Conservation (phyloP, 768 basidiomycete genomes). For the Mycena kentingensis region DNA sequence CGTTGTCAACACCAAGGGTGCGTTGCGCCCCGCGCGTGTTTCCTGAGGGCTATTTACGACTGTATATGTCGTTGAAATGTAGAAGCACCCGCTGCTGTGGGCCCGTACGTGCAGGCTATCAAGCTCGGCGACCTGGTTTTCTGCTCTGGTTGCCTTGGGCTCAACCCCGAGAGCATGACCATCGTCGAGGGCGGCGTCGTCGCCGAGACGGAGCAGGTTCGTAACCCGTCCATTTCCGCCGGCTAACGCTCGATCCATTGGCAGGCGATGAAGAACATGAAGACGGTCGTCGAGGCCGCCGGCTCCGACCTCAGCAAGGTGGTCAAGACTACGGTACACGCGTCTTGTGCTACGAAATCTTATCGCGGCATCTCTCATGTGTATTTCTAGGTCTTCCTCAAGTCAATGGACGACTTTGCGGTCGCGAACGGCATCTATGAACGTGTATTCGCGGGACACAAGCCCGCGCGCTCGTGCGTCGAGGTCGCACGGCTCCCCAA, state of each 20-base stretch:
- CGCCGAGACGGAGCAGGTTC: constrained; percentile 63
- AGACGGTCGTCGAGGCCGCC: constrained; percentile 79
- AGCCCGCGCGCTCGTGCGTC: constrained; percentile 90
- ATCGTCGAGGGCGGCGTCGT: constrained; percentile 76
- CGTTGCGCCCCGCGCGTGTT: constrained; percentile 15
- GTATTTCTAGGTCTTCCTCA: constrained; percentile 76
- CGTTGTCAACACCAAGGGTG: constrained; percentile 45
- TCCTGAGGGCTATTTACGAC: background rate
- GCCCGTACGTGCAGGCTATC: constrained; percentile 88
- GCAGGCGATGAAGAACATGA: constrained; percentile 82
- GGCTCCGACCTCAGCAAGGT: constrained; percentile 79
- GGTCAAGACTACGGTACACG: constrained; percentile 85
- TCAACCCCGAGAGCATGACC: constrained; percentile 71
- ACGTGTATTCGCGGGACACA: constrained; percentile 85
- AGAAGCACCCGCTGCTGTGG: constrained; percentile 81
- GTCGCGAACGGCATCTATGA: constrained; percentile 82
- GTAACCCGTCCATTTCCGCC: background rate
- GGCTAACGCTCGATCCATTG: background rate
- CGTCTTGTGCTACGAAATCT: background rate
- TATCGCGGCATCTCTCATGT: background rate
- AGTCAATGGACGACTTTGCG: constrained; percentile 88
- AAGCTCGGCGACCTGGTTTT: constrained; percentile 85
- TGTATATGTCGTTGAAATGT: too few relatives aligned
- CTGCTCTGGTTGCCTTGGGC: constrained; percentile 84
- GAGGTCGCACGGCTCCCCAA: constrained; percentile 88